Conservation (phyloP, 2,329 filamentous ascomycete genomes). For the Knoxdaviesia proteae region DNA sequence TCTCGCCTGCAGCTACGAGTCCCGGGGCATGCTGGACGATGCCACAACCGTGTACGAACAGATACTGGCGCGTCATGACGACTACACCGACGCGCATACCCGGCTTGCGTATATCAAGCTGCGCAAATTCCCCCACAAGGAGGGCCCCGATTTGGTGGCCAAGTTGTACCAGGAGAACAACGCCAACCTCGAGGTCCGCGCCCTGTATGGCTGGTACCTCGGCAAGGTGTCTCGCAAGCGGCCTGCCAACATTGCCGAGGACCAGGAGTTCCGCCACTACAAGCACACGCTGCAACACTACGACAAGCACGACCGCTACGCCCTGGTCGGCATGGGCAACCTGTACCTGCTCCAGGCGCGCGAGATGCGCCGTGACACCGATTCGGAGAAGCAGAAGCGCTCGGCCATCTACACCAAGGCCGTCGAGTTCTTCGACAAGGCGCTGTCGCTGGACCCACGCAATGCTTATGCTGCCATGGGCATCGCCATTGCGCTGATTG, state of each 20-base stretch:
- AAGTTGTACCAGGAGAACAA: slow-evolving; percentile 72
- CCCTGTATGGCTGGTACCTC: slow-evolving; percentile 88
- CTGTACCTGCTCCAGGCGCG: slow-evolving; percentile 68
- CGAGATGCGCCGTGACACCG: slow-evolving; percentile 83
- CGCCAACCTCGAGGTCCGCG: slow-evolving; percentile 73
- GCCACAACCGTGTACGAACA: slow-evolving; percentile 79
- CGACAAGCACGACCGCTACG: slow-evolving; percentile 97
- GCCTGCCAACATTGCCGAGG: slow-evolving; percentile 61
- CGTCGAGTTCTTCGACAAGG: slow-evolving; percentile 97
- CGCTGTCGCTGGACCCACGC: slow-evolving; percentile 77
- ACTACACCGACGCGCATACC: slow-evolving; percentile 82
- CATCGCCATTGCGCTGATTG: slow-evolving; percentile 78
- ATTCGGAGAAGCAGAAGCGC: slow-evolving; percentile 78
- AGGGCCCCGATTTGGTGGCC: slow-evolving; percentile 68
- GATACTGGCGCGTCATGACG: slow-evolving; percentile 61
- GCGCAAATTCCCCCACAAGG: slow-evolving; percentile 58
- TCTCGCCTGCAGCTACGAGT: slow-evolving; percentile 80
- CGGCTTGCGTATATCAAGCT: slow-evolving; percentile 81
- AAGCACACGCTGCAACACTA: slow-evolving; percentile 88
- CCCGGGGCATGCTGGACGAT: slow-evolving; percentile 58
- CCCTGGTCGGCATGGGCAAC: slow-evolving; percentile 92
- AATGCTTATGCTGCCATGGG: slow-evolving; percentile 95
- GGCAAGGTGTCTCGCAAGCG: slow-evolving; percentile 70
- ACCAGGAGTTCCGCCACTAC: slow-evolving; percentile 81
- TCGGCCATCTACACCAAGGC: slow-evolving; percentile 73